Percentiles rank a stretch among this genome's conserved stretches.
Evolutionary conservation across 176 grass and related monocot species (phyloP).

Genomic region (maize (Zea mays)): Zm-B73-REFERENCE-NAM-5.0 NC_050103.1:157807501-157808000

Average conservation of each 20-base stretch:
- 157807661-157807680: conserved; percentile 27
- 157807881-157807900: conserved; percentile 38
- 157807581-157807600: conserved; percentile 30
- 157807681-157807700: conserved; percentile 57
- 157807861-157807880: conserved; percentile 46
- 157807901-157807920: conserved; percentile 46
- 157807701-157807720: conserved; percentile 58
- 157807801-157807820: conserved; percentile 33
- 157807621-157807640: conserved; percentile 41
- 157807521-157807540: conserved; percentile 28
- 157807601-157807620: conserved; percentile 16
- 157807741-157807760: conserved; percentile 48
- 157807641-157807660: conserved; percentile 44
- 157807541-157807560: conserved; percentile 40
- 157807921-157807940: conserved; percentile 50
- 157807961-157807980: conserved; percentile 30
- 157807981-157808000: not conserved
- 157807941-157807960: conserved; percentile 31
- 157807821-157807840: conserved; percentile 24
- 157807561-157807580: conserved; percentile 27
- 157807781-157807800: conserved; percentile 43
- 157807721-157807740: conserved; percentile 53
- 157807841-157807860: conserved; percentile 22
- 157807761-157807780: conserved; percentile 41
- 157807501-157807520: conserved; percentile 41